These are phyloP conservation scores for Dipodascopsis tothii DNA, from an alignment of 805 yeast species.

Conservation along the genomic window DNA sequence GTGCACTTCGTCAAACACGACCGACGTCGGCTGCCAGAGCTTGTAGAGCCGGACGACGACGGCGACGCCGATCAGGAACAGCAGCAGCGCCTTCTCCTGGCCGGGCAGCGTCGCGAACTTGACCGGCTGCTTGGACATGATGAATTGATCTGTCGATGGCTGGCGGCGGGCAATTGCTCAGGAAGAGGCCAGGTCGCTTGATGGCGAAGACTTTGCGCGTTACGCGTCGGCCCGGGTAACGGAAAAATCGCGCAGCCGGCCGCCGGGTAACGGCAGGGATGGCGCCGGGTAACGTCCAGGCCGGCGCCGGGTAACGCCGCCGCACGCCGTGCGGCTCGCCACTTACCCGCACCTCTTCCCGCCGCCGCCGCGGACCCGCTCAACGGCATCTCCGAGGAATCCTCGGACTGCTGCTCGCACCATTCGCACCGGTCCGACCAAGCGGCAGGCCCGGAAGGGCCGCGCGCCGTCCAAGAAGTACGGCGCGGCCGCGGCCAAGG, in stretches of 20 bases:
- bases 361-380: too few relatives aligned
- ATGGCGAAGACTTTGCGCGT: too few relatives aligned
- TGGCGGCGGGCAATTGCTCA: too few relatives aligned
- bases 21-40: constrained; percentile 64
- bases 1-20: constrained; percentile 88
- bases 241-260: too few relatives aligned
- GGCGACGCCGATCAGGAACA: constrained; percentile 43
- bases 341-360: too few relatives aligned
- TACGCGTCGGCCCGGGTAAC: too few relatives aligned
- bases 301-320: too few relatives aligned
- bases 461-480: constrained; percentile 25
- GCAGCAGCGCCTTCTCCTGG: constrained; percentile 16
- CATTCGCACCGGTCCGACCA: constrained; percentile 23
- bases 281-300: too few relatives aligned
- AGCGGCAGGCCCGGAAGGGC: constrained; percentile 26
- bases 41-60: constrained; percentile 51
- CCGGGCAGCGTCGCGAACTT: constrained; percentile 15
- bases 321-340: too few relatives aligned
- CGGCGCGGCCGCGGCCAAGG: constrained; percentile 6
- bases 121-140: constrained; percentile 3
- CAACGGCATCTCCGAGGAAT: background rate
- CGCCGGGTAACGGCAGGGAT: too few relatives aligned
- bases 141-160: background rate
- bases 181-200: too few relatives aligned
- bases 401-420: background rate